Conservation (phyloP, 352 stramenopile species). For the Paralagenidium karlingii region DNA sequence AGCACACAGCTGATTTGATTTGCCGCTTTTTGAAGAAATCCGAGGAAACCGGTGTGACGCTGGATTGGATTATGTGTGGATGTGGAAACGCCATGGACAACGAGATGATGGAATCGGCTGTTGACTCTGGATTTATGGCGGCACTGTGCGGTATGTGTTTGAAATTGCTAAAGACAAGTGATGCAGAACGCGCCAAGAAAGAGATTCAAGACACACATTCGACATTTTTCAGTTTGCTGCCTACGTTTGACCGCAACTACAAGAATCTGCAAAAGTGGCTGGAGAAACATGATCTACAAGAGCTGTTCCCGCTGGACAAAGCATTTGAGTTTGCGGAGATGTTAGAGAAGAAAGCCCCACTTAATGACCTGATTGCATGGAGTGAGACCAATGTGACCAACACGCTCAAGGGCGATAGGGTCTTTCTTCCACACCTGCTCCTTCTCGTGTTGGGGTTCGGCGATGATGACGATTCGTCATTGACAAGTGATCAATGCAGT, state of each 20-base stretch:
- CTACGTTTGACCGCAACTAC: slow-evolving; percentile 27
- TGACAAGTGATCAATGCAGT: slow-evolving; percentile 40
- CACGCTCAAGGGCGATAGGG: slow-evolving; percentile 24
- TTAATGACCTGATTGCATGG: slow-evolving; percentile 40
- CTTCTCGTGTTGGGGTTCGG: slow-evolving; percentile 45
- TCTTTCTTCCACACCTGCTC: slow-evolving; percentile 53
- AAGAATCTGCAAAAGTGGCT: slow-evolving; percentile 58
- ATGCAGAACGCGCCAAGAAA: slow-evolving; percentile 28
- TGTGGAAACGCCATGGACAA: slow-evolving; percentile 34
- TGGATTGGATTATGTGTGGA: slow-evolving; percentile 54
- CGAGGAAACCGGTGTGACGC: slow-evolving; percentile 30
- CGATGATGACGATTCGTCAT: slow-evolving; percentile 43
- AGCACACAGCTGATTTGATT: slow-evolving; percentile 59
- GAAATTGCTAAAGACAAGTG: slow-evolving; percentile 23
- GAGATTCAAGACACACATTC: slow-evolving; percentile 38
- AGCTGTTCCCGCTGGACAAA: slow-evolving; percentile 37
- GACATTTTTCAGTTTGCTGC: slow-evolving; percentile 37
- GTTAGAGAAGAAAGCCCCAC: slow-evolving; percentile 23
- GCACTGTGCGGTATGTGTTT: slow-evolving; percentile 28
- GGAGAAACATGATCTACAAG: slow-evolving; percentile 35
- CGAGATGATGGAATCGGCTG: slow-evolving; percentile 47
- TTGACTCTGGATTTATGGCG: slow-evolving; percentile 55
- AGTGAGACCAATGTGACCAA: slow-evolving; percentile 39
- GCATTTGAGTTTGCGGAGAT: slow-evolving; percentile 42
- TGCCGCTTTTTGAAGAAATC: slow-evolving; percentile 59